Base-by-base conservation (phyloP, 805 yeast genomes). In the Suhomyces faveliae region DNA sequence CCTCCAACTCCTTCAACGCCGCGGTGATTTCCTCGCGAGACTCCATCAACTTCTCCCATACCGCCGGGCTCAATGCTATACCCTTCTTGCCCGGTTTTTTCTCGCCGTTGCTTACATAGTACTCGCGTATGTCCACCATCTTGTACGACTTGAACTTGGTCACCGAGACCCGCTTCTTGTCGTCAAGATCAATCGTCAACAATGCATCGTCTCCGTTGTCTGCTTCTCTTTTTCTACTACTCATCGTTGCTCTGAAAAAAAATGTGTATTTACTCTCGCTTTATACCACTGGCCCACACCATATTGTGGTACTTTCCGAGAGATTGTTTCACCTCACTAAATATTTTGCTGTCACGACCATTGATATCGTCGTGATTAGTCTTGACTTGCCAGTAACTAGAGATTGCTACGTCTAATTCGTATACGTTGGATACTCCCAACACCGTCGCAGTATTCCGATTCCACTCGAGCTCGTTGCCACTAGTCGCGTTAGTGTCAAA, bases 61-160 rank as follows among this genome's bases (percentile, higher is more conserved):
- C 73, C 3, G 76, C 85, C 52, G 71, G 77, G 1, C 84, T 79
- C 21, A 84, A 61, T 1, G 87, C 73, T 17, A 84, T 80, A 0
- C 88, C 87, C 66, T 91, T 91, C 60, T 82, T 85, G 0, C 96
- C 96, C 0, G 98, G 98, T 50, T 76, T 76, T 70, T 77, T 73
- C 51, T 82, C 84, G 5, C 85, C 85, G 49, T 66, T 68, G 54
- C 70, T 75, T 12, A 60, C 43, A 64, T 89, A 91, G 68, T 74
- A 89, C 62, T 91, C 97, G 49, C 98, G 78, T 45, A 91, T 87
- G 58, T 91, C 96, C 11, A 92, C 81, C 54, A 90, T 68, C 27
- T 78, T 79, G 47, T 71, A 69, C 44, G 83, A 83, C 47, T 86
- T 83, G 72, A 81, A 91, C 54, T 78, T 79, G 48, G 89, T 76